Conservation (phyloP, 306 rosid species). For the Boehmeria nivea region DNA sequence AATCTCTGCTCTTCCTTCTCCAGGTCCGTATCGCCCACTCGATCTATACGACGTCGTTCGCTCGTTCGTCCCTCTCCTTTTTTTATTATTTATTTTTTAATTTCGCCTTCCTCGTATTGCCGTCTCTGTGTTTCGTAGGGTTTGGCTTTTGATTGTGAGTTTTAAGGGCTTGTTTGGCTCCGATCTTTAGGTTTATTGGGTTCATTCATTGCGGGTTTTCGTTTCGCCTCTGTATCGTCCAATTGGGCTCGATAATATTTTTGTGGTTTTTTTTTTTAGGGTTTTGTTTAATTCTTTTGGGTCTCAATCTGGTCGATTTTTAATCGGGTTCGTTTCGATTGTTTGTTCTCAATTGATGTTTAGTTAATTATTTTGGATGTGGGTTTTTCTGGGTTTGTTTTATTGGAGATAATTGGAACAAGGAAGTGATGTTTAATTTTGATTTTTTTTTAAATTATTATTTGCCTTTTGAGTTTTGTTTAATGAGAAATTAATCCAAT, state of each 20-base stretch:
- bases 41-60: constrained; percentile 41
- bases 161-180: constrained; percentile 23
- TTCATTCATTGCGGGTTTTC: constrained; percentile 20
- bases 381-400: constrained; percentile 36
- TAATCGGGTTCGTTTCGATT: constrained; percentile 2
- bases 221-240: constrained; percentile 15
- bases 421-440: not conserved
- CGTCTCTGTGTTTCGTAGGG: constrained; percentile 24
- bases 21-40: constrained; percentile 61
- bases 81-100: constrained; percentile 1
- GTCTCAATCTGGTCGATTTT: constrained; percentile 21
- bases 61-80: constrained; percentile 1
- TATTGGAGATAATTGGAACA: constrained; percentile 5
- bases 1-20: constrained; percentile 42
- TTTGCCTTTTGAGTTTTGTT: constrained; percentile 5
- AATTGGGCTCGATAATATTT: constrained; percentile 26
- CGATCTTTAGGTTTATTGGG: constrained; percentile 32
- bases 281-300: constrained; percentile 25
- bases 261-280: constrained; percentile 21
- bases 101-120: not conserved
- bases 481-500: constrained; percentile 7
- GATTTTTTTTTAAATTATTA: not conserved
- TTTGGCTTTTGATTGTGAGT: constrained; percentile 42
- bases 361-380: constrained; percentile 38
- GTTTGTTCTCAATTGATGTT: constrained; percentile 14